A percentile compares a stretch with the other conserved stretches of the same genome.
Conservation (phyloP, 306 rosid genomes). For the Vachellia pachyceras region DNA sequence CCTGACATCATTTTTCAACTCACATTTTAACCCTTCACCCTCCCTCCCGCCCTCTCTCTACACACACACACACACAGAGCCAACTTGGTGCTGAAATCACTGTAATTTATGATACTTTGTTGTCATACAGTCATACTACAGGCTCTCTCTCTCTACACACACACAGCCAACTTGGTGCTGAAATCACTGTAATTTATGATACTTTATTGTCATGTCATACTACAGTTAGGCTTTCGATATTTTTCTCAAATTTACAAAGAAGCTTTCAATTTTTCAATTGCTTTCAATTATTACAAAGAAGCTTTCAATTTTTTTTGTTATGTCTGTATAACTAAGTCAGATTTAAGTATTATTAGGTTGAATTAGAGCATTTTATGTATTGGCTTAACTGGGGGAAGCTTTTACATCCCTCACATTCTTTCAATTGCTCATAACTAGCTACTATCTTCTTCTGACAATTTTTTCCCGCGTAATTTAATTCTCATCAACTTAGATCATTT, state of each 20-base stretch:
- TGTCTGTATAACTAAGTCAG: no score
- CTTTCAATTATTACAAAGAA: no score
- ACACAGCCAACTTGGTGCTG: constrained; percentile 50
- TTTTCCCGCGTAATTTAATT: no score
- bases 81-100: constrained; percentile 55
- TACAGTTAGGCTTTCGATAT: constrained; percentile 6
- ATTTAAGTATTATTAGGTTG: no score
- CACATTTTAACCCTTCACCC: constrained; percentile 25
- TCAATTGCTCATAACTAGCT: neutral
- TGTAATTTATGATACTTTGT: constrained; percentile 36
- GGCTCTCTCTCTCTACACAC: constrained; percentile 44
- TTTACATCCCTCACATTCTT: neutral
- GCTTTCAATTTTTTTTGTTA: no score
- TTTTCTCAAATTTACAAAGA: constrained; percentile 1
- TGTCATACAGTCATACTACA: neutral
- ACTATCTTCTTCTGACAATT: neutral
- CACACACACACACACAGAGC: no score
- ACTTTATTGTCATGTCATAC: neutral
- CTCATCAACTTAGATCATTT: neutral
- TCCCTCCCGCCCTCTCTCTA: constrained; percentile 48
- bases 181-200: constrained; percentile 44
- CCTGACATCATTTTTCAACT: constrained; percentile 46
- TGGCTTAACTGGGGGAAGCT: no score
- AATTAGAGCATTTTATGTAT: no score
- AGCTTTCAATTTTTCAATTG: no score